phyloP scores from a whole-genome alignment of 495 filamentous ascomycete species.

The Alectoria sarmentosa region DNA sequence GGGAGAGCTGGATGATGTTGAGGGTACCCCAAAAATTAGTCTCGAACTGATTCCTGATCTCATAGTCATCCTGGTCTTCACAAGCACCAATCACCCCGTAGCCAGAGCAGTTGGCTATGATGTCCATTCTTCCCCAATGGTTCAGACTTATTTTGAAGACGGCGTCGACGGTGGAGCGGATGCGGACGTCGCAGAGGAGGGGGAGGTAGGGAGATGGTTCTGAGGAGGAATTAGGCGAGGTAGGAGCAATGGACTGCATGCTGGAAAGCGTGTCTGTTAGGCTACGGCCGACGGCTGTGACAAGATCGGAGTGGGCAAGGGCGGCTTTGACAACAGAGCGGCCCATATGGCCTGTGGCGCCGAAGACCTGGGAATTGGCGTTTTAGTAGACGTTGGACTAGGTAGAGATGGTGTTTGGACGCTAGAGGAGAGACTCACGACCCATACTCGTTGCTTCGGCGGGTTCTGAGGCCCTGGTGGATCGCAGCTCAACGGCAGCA shows the following conservation, averaged over 20 bases:
- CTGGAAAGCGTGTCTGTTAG: conserved; percentile 67
- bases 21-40: conserved; percentile 89
- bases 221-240: not conserved
- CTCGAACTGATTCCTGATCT: conserved; percentile 94
- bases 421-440: conserved; percentile 46
- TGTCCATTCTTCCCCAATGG: conserved; percentile 75
- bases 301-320: conserved; percentile 76
- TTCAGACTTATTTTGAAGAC: conserved; percentile 62
- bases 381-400: not conserved
- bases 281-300: conserved; percentile 80
- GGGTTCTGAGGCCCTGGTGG: conserved; percentile 68
- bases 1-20: conserved; percentile 83
- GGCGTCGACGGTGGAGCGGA: conserved; percentile 64
- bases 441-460: conserved; percentile 70
- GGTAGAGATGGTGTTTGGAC: not conserved
- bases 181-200: conserved; percentile 82
- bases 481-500: conserved; percentile 70
- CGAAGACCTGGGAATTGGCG: conserved; percentile 61
- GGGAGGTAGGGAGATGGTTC: conserved; percentile 48
- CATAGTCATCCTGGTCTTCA: conserved; percentile 93
- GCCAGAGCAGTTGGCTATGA: conserved; percentile 84
- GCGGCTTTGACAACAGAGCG: conserved; percentile 77
- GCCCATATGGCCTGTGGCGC: conserved; percentile 93
- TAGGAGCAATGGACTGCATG: conserved; percentile 45
- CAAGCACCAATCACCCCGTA: conserved; percentile 94